Base-by-base conservation (phyloP, 495 filamentous ascomycete genomes). In the Cudoniella acicularis region DNA sequence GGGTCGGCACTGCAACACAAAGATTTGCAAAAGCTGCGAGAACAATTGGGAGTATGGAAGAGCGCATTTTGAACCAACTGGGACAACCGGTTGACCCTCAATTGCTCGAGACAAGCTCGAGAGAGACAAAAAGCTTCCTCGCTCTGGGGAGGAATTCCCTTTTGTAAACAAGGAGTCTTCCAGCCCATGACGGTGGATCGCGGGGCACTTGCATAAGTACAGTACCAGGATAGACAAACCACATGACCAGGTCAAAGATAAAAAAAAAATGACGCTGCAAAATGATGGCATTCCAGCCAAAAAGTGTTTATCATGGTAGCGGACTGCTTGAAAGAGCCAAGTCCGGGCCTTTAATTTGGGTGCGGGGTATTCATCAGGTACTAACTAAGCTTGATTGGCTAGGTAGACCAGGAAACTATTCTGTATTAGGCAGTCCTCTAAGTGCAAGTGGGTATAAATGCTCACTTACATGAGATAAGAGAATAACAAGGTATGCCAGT, bases 1-100 rank as follows among this genome's bases (percentile, higher is more conserved):
- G 45, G 24, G 52, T 55, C 1, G 58, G 52, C 18, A 53, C 21
- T 4, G 58, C 58, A 40, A 46, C 25, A 16, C 58, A 54, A 53
- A 21, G 4, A 8, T 8, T 21, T 21, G 20, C n/a, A n/a, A 47
- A 21, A 21, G 20, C 43, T 9, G 43, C n/a, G 17, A 21, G 4
- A 4, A 17, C 43, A 8, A 17, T n/a, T 4, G n/a, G 8, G n/a
- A 47, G 20, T 17, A 17, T 4, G 4, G 43, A n/a, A n/a, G 6
- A 17, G 8, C 20, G 8, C 43, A 47, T 47, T 17, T 17, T 47
- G 43, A 47, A 36, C 30, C 30, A 36, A n/a, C n/a, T n/a, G n/a
- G n/a, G n/a, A n/a, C n/a, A n/a, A n/a, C n/a, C n/a, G n/a, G n/a
- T n/a, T n/a, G n/a, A n/a, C n/a, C n/a, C n/a, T n/a, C n/a, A n/a